Base-by-base conservation (phyloP, 169 alveolate species). In the Plasmodium cynomolgi region DNA sequence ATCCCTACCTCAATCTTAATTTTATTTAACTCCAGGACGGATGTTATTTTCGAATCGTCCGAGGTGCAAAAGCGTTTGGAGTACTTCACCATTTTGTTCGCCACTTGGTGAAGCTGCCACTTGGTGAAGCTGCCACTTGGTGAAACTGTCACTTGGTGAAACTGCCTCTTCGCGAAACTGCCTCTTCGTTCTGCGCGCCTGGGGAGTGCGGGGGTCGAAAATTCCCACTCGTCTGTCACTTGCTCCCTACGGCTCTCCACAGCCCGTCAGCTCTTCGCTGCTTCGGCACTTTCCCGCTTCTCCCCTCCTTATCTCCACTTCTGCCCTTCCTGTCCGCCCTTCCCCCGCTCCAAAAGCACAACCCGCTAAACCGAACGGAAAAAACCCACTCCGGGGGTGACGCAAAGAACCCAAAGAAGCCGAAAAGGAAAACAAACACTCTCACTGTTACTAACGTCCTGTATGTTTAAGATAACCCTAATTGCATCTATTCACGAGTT, bases 31-130 rank as follows among this genome's bases (percentile, higher is more conserved):
- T 86, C 93, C 83, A 86, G 54, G 47, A 68, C 71, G 11, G 93
- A 86, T 9, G 41, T 77, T 77, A 54, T 13, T 23, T 75, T 56
- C 5, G n/a, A 68, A 37, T 86, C 82, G 44, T 75, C 82, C 15
- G 93, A 77, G n/a, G 86, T 26, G 72, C 88, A 86, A 79, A 86
- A 86, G 2, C 37, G 81, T 15, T 54, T 80, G 11, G 73, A 54
- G 41, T 77, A 33, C n/a, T n/a, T 75, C 44, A 86, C 71, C 23
- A 77, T 62, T 33, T 54, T 33, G 3, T 29, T 58, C 17, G 74
- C 58, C 13, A 47, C 26, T 72, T 84, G 39, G 3, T n/a, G n/a
- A n/a, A n/a, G n/a, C n/a, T n/a, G n/a, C n/a, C n/a, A n/a, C n/a
- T n/a, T n/a, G n/a, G n/a, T n/a, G n/a, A n/a, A n/a, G n/a, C n/a